Conservation (phyloP, 805 yeast genomes). For the baker's yeast (Saccharomyces cerevisiae) region DNA sequence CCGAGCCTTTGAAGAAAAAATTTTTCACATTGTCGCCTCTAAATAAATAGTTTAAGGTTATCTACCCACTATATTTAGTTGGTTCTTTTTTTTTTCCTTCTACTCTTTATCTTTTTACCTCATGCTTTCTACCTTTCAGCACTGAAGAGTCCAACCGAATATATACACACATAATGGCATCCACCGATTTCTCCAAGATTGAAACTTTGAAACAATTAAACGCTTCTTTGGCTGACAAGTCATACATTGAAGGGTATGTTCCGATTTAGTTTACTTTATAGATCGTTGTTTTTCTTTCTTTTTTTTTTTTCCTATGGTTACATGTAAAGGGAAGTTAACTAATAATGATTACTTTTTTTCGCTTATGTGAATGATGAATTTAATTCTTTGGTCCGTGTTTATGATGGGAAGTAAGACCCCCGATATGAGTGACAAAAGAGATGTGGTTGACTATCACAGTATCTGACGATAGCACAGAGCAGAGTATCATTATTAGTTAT, state of each 20-base stretch:
- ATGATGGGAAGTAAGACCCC: constrained; percentile 95
- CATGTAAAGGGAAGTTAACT: not conserved
- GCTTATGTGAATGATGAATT: constrained; percentile 49
- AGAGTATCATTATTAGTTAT: not conserved
- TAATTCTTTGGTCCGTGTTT: constrained; percentile 74
- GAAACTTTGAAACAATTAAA: constrained; percentile 69
- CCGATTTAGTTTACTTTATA: not conserved
- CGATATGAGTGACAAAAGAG: constrained; percentile 78
- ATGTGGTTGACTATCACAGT: constrained; percentile 33
- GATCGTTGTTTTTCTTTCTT: constrained; percentile 3
- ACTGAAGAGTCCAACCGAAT: not conserved
- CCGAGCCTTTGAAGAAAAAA: not conserved
- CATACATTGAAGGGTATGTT: constrained; percentile 93
- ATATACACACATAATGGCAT: constrained; percentile 46
- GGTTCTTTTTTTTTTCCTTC: not conserved
- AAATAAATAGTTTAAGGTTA: not conserved
- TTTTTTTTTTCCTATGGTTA: not conserved
- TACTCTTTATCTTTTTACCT: not conserved
- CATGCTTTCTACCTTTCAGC: not conserved
- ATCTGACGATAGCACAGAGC: constrained; percentile 25
- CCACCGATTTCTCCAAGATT: constrained; percentile 71
- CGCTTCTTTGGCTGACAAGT: constrained; percentile 83
- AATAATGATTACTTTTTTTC: not conserved
- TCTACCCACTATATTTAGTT: not conserved
- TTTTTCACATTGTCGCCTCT: not conserved